Evolutionary conservation across 2,329 filamentous ascomycete genomes (phyloP), one percentile per base, ranked within the genome.

Genomic region (Penicillium janthinellum): DNA sequence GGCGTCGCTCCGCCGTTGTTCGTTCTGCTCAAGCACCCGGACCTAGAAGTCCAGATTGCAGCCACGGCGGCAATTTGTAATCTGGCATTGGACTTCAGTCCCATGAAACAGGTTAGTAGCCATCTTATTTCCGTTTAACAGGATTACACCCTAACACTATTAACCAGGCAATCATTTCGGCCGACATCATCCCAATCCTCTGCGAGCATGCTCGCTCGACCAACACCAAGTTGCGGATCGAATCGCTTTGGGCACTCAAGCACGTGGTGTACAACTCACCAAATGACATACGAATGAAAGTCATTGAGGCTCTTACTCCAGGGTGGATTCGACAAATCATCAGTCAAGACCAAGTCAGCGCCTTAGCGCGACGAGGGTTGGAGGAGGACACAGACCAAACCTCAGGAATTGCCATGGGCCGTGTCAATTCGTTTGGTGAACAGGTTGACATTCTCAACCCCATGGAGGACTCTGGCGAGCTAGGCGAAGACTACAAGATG

Each of bases 231-330:
- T 81, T 98, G 55, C 87, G 92, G 25, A 82, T 96, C 28, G 92
- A 95, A 68, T 92, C 93, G 22, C 78, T 99, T 1, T 99, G 95
- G 94, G 92, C 92, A 5, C 79, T 99, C 59, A 98, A 98, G 73
- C 92, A 98, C 76, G 84, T 97, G 52, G 89, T 96, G 2, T 84
- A 90, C 63, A 88, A 87, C 22, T 86, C 90, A 5, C 84, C 84
- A 17, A 87, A 89, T 47, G 84, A 89, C 12, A 80, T 90, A 65
- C 96, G 95, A 76, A 89, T 89, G 69, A 84, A 85, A 50, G 91
- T 91, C 60, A 79, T 98, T 12, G 87, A 93, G 52, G 87, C 90
- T 69, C 82, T 98, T 4, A 88, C 88, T 8, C 85, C 91, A 0
- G 87, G 86, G 11, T 96, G 92, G 91, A 83, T 98, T 12, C 84